A percentile compares a stretch with the other conserved stretches of the same genome.
Evolutionary conservation across 345 rosid species (phyloP).

Genomic region (Sisymbrium altissimum): DNA sequence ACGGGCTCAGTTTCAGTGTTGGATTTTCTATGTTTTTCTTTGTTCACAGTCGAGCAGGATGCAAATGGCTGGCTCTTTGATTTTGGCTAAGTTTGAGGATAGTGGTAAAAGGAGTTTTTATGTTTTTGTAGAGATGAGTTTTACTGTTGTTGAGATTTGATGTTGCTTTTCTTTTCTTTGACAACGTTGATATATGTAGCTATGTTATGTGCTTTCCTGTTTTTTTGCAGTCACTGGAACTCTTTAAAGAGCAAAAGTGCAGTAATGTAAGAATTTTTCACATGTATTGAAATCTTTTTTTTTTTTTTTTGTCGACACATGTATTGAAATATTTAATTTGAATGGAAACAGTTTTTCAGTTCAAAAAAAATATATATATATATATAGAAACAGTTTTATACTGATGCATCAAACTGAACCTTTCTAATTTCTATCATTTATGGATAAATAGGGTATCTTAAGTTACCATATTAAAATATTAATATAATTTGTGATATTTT

Average conservation of each 20-base stretch:
- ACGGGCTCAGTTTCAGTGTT: too few species aligned
- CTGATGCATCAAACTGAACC: neutral
- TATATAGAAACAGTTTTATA: neutral
- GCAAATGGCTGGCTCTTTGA: too few species aligned
- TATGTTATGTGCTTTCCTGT: neutral
- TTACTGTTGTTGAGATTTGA: neutral
- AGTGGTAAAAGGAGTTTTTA: neutral
- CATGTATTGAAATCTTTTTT: too few species aligned
- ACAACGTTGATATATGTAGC: neutral
- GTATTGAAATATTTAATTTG: too few species aligned
- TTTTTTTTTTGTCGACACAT: too few species aligned
- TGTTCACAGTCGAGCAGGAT: too few species aligned
- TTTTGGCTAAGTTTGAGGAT: too few species aligned
- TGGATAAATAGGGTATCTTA: neutral
- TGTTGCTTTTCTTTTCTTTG: neutral
- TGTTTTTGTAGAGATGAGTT: neutral
- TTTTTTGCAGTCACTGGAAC: neutral
- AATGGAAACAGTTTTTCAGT: too few species aligned
- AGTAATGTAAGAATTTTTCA: neutral
- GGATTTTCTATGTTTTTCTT: too few species aligned
- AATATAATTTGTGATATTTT: neutral
- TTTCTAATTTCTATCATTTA: neutral
- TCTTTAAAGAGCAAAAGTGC: neutral
- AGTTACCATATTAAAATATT: neutral
- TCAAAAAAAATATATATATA: too few species aligned